Percentiles rank a stretch among this genome's conserved stretches.
These are phyloP conservation scores for Sporothrix euskadiensis DNA, from an alignment of 2,329 filamentous ascomycete genomes.

Conservation along the genomic window DNA sequence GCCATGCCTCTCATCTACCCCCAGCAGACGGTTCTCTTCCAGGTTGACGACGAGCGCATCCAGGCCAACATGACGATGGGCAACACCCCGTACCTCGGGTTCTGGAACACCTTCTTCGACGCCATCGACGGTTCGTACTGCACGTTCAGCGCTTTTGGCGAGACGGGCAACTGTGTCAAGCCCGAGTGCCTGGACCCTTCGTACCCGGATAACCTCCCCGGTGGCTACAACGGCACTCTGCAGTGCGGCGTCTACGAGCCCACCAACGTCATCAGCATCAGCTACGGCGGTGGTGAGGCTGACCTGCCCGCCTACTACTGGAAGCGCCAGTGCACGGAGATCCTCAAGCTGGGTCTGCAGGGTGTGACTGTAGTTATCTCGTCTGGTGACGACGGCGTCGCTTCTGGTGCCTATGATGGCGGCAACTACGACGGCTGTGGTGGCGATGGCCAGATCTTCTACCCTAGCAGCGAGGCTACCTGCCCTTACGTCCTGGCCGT, in stretches of 20 bases:
- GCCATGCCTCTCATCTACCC: constrained; percentile 54
- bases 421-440: constrained; percentile 33
- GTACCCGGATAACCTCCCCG: constrained; percentile 49
- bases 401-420: constrained; percentile 39
- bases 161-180: constrained; percentile 46
- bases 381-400: constrained; percentile 52
- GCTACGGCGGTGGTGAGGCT: constrained; percentile 56
- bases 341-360: constrained; percentile 55
- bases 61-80: constrained; percentile 34
- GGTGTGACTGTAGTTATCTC: constrained; percentile 52
- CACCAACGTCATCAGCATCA: constrained; percentile 59
- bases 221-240: constrained; percentile 51
- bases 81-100: constrained; percentile 31
- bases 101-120: constrained; percentile 46
- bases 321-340: constrained; percentile 52
- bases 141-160: constrained; percentile 48
- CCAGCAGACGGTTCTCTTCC: constrained; percentile 44
- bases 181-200: constrained; percentile 47
- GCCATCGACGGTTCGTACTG: constrained; percentile 55
- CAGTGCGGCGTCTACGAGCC: constrained; percentile 46
- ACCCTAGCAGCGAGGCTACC: constrained; percentile 32
- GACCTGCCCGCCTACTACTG: constrained; percentile 57
- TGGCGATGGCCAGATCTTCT: constrained; percentile 34
- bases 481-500: constrained; percentile 55
- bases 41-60: constrained; percentile 39